Base-by-base conservation (phyloP, 2,329 filamentous ascomycete species). In the Ceratocystis cubensis region DNA sequence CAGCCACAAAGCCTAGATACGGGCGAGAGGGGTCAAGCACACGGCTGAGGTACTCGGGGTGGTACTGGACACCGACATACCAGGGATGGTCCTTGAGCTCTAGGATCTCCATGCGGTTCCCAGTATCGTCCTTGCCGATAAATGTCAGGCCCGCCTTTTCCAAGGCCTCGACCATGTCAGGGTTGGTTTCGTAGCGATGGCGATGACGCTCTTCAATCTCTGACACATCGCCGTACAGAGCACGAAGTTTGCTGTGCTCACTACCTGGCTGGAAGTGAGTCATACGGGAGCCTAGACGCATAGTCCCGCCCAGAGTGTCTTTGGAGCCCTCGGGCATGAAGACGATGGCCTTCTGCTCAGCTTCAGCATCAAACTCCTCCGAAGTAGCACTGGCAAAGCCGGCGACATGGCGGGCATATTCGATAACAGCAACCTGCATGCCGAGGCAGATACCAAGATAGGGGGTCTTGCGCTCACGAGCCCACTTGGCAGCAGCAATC, bases 341-440 rank as follows among this genome's bases (percentile, higher is more conserved):
- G 71, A 97, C 83, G 70, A 99, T 85, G 33, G 89, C 83, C 30
- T 83, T 84, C 73, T 91, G 80, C 61, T 84, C 78, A n/a, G 85
- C 82, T 2, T 78, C 73, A 28, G 80, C 74, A 59, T 78, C 71
- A 41, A 85, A 78, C 72, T 86, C 84, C 70, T 84, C 83, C 7
- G 80, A 82, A 3, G 78, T 80, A 33, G 82, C 83, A 8, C 78
- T 73, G 44, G 78, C 71, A 69, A 91, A 80, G 33, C 83, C 83
- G 76, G 85, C 88, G 0, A 93, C 79, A 70, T 90, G 86, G 53
- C 91, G 85, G 1, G 91, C 91, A 71, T 85, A 90, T 75, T 97
- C 92, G 71, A 96, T 88, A 61, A 96, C 91, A 22, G 93, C 91
- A 61, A 96, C 83, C 75, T 97, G 94, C 86, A 96, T 91, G 67